These are phyloP conservation scores for Graphilbum ipis-grandicollis DNA, from an alignment of 2,329 filamentous ascomycete genomes.

Conservation along the genomic window DNA sequence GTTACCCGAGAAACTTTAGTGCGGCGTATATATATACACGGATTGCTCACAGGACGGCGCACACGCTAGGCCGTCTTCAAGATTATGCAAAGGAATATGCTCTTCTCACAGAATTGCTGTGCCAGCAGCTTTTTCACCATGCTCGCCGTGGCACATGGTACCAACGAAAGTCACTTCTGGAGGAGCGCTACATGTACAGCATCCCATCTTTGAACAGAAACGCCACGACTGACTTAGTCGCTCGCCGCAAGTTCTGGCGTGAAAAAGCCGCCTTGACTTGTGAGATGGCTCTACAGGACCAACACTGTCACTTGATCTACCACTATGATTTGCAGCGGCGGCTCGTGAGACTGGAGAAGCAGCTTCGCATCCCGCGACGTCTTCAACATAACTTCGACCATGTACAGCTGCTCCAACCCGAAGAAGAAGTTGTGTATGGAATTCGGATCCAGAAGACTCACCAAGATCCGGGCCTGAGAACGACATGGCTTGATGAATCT, in stretches of 20 bases:
- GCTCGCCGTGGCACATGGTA: conserved; percentile 84
- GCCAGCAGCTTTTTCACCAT: conserved; percentile 69
- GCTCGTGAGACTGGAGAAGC: conserved; percentile 76
- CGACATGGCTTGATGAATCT: conserved; percentile 67
- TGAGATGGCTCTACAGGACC: conserved; percentile 72
- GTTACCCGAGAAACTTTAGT: too few relatives aligned
- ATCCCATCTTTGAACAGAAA: neutral
- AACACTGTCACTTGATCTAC: conserved; percentile 76
- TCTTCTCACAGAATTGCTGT: conserved; percentile 56
- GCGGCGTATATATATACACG: conserved; percentile 90
- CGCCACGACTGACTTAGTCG: neutral
- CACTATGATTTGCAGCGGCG: conserved; percentile 93
- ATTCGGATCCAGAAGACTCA: conserved; percentile 47
- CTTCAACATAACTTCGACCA: conserved; percentile 88
- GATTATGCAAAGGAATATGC: conserved; percentile 60
- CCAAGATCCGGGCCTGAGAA: conserved; percentile 48
- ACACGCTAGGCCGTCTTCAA: conserved; percentile 67
- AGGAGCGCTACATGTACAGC: conserved; percentile 82
- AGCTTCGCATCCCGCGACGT: conserved; percentile 64
- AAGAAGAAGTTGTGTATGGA: conserved; percentile 60
- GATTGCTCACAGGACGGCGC: conserved; percentile 74
- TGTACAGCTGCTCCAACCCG: conserved; percentile 57
- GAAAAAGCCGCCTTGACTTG: conserved; percentile 62
- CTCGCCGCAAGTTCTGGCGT: conserved; percentile 65
- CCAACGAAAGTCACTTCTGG: conserved; percentile 79